A percentile compares a stretch with the other conserved stretches of the same genome.
These are phyloP conservation scores for Ailanthus altissimus DNA, from an alignment of 345 rosid genomes.

Conservation along the genomic window DNA sequence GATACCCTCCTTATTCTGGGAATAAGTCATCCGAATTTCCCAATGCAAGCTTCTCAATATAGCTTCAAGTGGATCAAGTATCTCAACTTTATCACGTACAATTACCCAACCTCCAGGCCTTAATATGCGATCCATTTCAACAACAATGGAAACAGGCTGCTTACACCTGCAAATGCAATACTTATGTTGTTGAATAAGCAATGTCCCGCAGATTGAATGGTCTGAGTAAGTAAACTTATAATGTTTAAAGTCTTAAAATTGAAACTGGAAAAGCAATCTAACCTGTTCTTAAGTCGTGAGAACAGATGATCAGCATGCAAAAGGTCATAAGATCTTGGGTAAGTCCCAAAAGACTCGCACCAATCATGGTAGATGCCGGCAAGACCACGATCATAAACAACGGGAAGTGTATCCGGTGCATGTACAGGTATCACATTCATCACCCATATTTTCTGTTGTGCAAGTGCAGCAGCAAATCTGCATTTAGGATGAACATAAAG, in stretches of 20 bases:
- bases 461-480: constrained; percentile 90
- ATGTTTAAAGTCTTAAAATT: not conserved
- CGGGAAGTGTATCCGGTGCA: constrained; percentile 90
- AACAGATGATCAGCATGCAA: constrained; percentile 95
- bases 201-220: not conserved
- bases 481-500: constrained; percentile 15
- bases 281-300: constrained; percentile 94
- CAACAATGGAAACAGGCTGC: constrained; percentile 77
- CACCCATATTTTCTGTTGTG: constrained; percentile 81
- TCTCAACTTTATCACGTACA: constrained; percentile 78
- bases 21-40: constrained; percentile 89
- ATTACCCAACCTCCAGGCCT: constrained; percentile 95
- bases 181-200: not conserved
- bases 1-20: constrained; percentile 80
- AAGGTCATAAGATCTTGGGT: constrained; percentile 95
- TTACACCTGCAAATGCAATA: constrained; percentile 56
- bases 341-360: constrained; percentile 90
- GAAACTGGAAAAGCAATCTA: not conserved
- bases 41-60: constrained; percentile 78
- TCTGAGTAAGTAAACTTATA: not conserved
- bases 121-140: constrained; percentile 83
- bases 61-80: constrained; percentile 69
- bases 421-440: constrained; percentile 91
- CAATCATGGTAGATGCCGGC: constrained; percentile 89
- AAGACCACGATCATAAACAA: constrained; percentile 81